Evolutionary conservation across 805 yeast species (phyloP).

Genomic region (Ogataea glucozyma): DNA sequence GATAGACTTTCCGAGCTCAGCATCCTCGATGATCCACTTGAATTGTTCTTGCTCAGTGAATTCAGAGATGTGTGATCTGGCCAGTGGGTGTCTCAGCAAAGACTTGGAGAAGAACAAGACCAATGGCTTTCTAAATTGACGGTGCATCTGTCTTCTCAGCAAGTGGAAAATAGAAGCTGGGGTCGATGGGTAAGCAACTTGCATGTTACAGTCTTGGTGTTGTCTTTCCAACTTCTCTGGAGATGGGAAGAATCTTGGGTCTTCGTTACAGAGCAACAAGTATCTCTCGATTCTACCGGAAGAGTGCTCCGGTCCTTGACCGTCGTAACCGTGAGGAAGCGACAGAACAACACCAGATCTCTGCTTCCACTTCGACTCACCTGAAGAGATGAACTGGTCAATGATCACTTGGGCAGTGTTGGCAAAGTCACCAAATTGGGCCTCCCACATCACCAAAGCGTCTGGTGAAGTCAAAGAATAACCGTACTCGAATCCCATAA

Average conservation of each 20-base stretch:
- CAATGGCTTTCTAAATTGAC: constrained; percentile 96
- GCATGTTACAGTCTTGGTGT: constrained; percentile 98
- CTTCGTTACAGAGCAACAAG: constrained; percentile 93
- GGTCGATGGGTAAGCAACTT: constrained; percentile 96
- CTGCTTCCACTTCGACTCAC: constrained; percentile 98
- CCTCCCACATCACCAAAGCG: constrained; percentile 98
- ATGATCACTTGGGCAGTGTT: constrained; percentile 97
- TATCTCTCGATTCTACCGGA: constrained; percentile 97
- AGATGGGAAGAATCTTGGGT: constrained; percentile 90
- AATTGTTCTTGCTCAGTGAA: constrained; percentile 90
- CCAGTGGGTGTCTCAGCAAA: constrained; percentile 95
- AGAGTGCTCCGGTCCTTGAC: constrained; percentile 99
- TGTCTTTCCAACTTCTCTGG: constrained; percentile 89
- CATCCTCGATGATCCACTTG: constrained; percentile 95
- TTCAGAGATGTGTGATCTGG: constrained; percentile 79
- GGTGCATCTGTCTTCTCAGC: constrained; percentile 98
- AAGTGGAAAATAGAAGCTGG: constrained; percentile 97
- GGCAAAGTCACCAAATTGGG: constrained; percentile 99
- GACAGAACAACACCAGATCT: constrained; percentile 95
- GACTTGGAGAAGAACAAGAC: constrained; percentile 87
- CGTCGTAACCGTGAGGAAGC: constrained; percentile 99
- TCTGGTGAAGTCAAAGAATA: constrained; percentile 97
- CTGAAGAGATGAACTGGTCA: constrained; percentile 95
- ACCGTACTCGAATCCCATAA: constrained; percentile 98
- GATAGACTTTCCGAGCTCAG: constrained; percentile 77